Percentiles rank a stretch among this genome's conserved stretches.
phyloP scores from a whole-genome alignment of 352 stramenopile genomes.

The Globisporangium alternatum region DNA sequence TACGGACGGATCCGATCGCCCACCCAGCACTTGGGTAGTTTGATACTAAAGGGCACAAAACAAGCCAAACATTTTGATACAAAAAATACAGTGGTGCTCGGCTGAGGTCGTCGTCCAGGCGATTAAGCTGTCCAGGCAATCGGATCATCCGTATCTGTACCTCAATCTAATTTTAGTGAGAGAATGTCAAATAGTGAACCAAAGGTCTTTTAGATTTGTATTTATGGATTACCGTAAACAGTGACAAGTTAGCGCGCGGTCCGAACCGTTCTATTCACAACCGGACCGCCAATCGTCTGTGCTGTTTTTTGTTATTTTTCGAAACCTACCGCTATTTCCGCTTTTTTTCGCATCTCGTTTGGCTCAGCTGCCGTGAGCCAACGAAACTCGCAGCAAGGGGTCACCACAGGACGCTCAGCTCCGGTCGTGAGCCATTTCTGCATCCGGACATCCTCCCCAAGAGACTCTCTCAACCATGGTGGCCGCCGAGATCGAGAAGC shows the following conservation, averaged over 20 bases:
- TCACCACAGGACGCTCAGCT: background rate
- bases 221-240: no score
- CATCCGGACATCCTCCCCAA: constrained; percentile 9
- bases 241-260: background rate
- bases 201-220: no score
- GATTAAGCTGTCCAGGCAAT: no score
- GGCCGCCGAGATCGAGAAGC: constrained; percentile 72
- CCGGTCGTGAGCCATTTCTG: constrained; percentile 12
- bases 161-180: no score
- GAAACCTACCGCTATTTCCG: background rate
- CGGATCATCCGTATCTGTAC: no score
- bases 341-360: background rate
- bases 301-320: background rate
- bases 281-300: background rate
- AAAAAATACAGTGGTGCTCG: no score
- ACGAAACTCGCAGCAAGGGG: constrained; percentile 12
- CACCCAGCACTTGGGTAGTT: no score
- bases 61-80: no score
- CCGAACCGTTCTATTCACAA: background rate
- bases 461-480: constrained; percentile 36
- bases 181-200: no score
- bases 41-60: no score
- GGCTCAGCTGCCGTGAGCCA: constrained; percentile 14
- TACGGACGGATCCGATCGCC: no score
- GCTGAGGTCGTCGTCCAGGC: no score